These are phyloP conservation scores for Haberlea rhodopensis DNA, from an alignment of 257 asterid species.

Conservation along the genomic window DNA sequence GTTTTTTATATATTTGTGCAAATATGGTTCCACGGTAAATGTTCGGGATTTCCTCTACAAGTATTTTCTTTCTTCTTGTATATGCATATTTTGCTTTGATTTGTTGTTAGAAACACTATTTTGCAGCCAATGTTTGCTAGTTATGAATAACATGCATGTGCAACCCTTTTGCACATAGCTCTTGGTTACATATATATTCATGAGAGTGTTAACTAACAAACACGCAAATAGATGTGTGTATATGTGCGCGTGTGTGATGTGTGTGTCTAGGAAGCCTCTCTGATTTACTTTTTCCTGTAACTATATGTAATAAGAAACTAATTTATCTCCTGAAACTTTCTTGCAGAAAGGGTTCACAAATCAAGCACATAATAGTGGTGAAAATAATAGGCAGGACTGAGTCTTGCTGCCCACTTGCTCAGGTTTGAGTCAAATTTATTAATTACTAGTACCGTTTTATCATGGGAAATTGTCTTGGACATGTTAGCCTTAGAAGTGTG, in stretches of 20 bases:
- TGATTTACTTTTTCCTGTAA: neutral
- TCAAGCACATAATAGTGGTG: constrained; percentile 42
- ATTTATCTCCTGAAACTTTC: neutral
- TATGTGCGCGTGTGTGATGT: too few species aligned
- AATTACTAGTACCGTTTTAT: constrained; percentile 41
- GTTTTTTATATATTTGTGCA: too few species aligned
- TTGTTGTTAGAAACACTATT: neutral
- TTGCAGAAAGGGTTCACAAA: constrained; percentile 45
- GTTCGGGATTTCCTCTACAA: neutral
- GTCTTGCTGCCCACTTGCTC: constrained; percentile 43
- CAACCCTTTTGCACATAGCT: neutral
- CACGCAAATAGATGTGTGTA: neutral
- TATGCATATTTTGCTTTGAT: neutral
- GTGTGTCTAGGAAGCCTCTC: too few species aligned
- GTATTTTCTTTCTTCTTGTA: too few species aligned
- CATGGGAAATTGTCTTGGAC: constrained; percentile 44
- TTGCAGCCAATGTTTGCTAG: neutral
- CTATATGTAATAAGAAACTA: neutral
- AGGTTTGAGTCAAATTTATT: constrained; percentile 40
- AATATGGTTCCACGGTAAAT: neutral
- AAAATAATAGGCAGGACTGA: constrained; percentile 46
- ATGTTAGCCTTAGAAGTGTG: constrained; percentile 37
- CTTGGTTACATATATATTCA: too few species aligned
- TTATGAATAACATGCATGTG: neutral
- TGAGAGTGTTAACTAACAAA: neutral